Base-by-base conservation (phyloP, 2,329 filamentous ascomycete species). In the Tolypocladium capitatum region DNA sequence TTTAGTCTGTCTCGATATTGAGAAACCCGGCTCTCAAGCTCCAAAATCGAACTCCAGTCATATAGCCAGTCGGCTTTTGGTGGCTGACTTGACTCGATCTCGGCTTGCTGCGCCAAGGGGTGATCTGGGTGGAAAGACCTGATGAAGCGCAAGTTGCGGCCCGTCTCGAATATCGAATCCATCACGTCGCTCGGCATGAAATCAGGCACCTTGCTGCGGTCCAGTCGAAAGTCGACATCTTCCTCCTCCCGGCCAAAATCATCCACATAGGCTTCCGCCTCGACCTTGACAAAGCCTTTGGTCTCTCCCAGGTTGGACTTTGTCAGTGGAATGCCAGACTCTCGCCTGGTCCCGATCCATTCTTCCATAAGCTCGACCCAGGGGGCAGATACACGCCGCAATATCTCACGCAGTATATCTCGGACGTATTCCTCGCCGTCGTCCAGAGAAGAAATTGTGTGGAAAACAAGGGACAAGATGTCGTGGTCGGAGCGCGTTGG, bases 151-250 rank as follows among this genome's bases (percentile, higher is more conserved):
- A 94, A 65, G 59, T 84, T 91, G 56, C 76, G 78, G 4, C 86
- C 88, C 4, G 82, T 84, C 60, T 94, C 86, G 53, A 91, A 90
- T n/a, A 92, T 78, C 5, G 73, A 69, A 45, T 76, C 73, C 3
- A 80, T 81, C 53, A 90, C 76, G 49, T 92, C 86, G 5, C 69
- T 62, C 0, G 81, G 75, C 41, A 94, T 72, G 54, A 92, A 92
- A 2, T 73, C 69, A 0, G 86, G 86, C 66, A 92, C 80, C 52
- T 77, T 76, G 28, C 75, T 68, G 21, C 72, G 69, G 50, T 84
- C 79, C 31, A 90, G 73, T 6, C 78, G 65, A 54, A 78, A 86
- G 51, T 84, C 78, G 1, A 73, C 60, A 21, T 79, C 75, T 35
- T 75, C 73, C 9, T 72, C 64, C 55, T 81, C 72, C 20, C 76